Evolutionary conservation across 305 asterid species (phyloP).

Genomic region (Solanum chacoense): DNA sequence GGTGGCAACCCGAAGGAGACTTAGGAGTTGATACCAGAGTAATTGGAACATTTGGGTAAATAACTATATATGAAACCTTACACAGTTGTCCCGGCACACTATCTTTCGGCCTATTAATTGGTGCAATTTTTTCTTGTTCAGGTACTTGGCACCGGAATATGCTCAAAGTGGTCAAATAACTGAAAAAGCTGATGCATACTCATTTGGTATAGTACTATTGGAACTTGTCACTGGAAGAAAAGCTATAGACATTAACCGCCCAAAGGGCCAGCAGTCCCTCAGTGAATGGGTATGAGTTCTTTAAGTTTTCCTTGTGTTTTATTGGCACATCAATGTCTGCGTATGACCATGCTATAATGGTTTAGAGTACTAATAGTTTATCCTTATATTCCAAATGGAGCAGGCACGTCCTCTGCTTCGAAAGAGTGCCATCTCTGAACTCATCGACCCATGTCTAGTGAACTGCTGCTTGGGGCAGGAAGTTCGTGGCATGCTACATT

Average conservation of each 20-base stretch:
- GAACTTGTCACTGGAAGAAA: constrained; percentile 79
- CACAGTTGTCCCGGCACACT: not conserved
- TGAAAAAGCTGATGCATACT: constrained; percentile 65
- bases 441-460: constrained; percentile 51
- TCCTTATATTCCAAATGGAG: not conserved
- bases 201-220: constrained; percentile 67
- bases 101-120: not conserved
- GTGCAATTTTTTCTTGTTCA: not conserved
- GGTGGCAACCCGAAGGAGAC: constrained; percentile 61
- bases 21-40: constrained; percentile 43
- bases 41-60: constrained; percentile 74
- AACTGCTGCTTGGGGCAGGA: constrained; percentile 42
- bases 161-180: constrained; percentile 73
- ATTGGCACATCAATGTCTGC: not conserved
- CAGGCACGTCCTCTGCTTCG: constrained; percentile 77
- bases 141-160: constrained; percentile 78
- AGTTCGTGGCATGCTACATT: constrained; percentile 43
- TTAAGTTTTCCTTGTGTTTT: not conserved
- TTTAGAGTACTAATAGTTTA: not conserved
- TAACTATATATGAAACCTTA: not conserved
- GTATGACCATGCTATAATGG: not conserved
- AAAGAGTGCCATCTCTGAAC: constrained; percentile 25
- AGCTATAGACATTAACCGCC: constrained; percentile 59
- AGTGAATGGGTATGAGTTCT: constrained; percentile 56
- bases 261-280: constrained; percentile 79